Percentiles rank a stretch among this genome's conserved stretches.
Evolutionary conservation across 2,329 filamentous ascomycete genomes (phyloP).

Genomic region (Diaporthe citriasiana): DNA sequence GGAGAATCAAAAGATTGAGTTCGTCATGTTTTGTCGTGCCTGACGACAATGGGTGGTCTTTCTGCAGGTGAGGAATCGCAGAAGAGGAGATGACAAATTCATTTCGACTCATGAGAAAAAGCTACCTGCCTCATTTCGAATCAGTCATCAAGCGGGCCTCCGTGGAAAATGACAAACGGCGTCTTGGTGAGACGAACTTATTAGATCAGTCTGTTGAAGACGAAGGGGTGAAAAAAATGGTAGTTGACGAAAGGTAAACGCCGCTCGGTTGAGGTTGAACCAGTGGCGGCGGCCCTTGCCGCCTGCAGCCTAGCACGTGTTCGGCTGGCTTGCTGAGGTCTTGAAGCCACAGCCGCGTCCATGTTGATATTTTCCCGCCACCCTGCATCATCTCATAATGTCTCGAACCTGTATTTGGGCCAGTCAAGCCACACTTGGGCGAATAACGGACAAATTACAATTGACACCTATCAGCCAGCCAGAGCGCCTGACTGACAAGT

Average conservation of each 20-base stretch:
- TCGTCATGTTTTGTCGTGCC: not conserved
- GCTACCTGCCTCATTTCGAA: not conserved
- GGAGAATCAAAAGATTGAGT: not conserved
- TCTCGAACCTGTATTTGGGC: not conserved
- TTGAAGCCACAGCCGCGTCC: slow-evolving; percentile 26
- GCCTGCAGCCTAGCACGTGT: slow-evolving; percentile 16
- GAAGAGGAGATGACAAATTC: slow-evolving; percentile 1
- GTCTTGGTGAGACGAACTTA: not conserved
- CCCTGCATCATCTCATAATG: not conserved
- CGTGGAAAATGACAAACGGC: not conserved
- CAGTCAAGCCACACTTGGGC: slow-evolving; percentile 14
- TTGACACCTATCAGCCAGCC: not conserved
- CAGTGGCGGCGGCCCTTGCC: slow-evolving; percentile 18
- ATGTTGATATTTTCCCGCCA: slow-evolving; percentile 10
- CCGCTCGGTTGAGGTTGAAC: slow-evolving; percentile 5
- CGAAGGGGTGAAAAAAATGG: not conserved
- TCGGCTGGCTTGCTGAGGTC: slow-evolving; percentile 21
- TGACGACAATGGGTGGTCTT: not conserved
- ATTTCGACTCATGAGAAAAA: not conserved
- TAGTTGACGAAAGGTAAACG: not conserved
- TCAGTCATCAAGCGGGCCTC: not conserved
- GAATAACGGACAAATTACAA: not conserved
- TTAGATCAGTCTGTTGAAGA: not conserved
- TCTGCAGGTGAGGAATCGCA: not conserved
- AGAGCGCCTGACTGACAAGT: not conserved